Evolutionary conservation across 2,329 filamentous ascomycete genomes (phyloP).

Genomic region (Ploettnerulaceae sp.): DNA sequence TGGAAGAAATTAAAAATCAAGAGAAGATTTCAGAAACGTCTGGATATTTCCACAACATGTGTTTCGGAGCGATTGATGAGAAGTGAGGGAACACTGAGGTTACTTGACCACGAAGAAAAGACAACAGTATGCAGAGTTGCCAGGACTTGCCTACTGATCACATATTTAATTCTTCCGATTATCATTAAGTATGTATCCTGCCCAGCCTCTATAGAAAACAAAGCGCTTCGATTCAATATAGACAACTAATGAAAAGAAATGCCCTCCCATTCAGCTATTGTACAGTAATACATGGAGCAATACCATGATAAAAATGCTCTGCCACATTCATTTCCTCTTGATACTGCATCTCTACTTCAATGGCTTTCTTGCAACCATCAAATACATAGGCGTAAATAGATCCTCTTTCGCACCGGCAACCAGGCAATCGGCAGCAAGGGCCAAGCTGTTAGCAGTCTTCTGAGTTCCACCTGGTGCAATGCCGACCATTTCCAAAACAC

Average conservation of each 20-base stretch:
- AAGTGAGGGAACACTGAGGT: background rate
- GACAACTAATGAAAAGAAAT: constrained; percentile 2
- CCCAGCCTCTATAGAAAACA: background rate
- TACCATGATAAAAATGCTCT: background rate
- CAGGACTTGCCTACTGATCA: no score
- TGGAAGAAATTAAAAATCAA: no score
- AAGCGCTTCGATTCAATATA: constrained; percentile 4
- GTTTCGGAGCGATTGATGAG: no score
- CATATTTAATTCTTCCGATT: background rate
- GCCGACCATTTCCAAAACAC: constrained; percentile 67
- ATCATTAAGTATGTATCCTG: constrained; percentile 1
- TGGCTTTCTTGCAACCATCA: constrained; percentile 92
- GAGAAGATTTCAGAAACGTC: no score
- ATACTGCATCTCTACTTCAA: constrained; percentile 9
- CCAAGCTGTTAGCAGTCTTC: constrained; percentile 89
- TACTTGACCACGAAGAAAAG: background rate
- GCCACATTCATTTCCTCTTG: background rate
- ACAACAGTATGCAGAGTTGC: no score
- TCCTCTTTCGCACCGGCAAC: constrained; percentile 83
- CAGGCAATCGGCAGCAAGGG: constrained; percentile 73
- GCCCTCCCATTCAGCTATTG: background rate
- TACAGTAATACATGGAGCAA: background rate
- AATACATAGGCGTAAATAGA: constrained; percentile 98
- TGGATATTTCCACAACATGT: no score
- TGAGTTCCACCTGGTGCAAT: constrained; percentile 82